phyloP scores from a whole-genome alignment of 2,329 filamentous ascomycete species.

The Ascochyta lentis region DNA sequence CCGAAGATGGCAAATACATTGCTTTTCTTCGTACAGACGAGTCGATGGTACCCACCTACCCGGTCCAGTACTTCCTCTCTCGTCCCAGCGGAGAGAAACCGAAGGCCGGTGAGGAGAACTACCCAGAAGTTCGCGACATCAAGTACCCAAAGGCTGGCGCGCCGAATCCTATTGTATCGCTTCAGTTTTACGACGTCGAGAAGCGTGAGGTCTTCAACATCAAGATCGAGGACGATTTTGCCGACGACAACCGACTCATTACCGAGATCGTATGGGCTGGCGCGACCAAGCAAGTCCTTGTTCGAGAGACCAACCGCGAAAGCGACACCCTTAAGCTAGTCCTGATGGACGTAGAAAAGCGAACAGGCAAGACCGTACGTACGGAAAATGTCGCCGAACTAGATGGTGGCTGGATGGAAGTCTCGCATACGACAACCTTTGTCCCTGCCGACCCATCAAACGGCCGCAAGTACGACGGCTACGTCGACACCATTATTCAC shows the following conservation, averaged over 20 bases:
- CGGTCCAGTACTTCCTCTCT: slow-evolving; percentile 90
- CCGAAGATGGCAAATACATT: slow-evolving; percentile 83
- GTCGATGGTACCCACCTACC: slow-evolving; percentile 87
- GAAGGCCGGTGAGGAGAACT: slow-evolving; percentile 76
- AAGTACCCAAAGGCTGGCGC: slow-evolving; percentile 97
- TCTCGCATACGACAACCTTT: slow-evolving; percentile 83
- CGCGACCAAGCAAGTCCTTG: slow-evolving; percentile 72
- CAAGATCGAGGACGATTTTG: slow-evolving; percentile 76
- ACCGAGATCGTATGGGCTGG: slow-evolving; percentile 94
- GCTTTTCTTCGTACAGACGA: slow-evolving; percentile 96
- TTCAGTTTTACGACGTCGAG: slow-evolving; percentile 86
- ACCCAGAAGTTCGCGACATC: slow-evolving; percentile 88
- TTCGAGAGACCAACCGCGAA: slow-evolving; percentile 93
- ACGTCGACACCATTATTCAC: slow-evolving; percentile 88
- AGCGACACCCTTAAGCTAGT: slow-evolving; percentile 90
- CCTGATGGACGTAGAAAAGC: slow-evolving; percentile 76
- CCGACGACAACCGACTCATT: slow-evolving; percentile 83
- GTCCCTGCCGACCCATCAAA: slow-evolving; percentile 82
- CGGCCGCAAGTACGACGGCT: slow-evolving; percentile 82
- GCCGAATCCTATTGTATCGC: slow-evolving; percentile 86
- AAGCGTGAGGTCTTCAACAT: slow-evolving; percentile 82
- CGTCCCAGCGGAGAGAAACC: slow-evolving; percentile 78
- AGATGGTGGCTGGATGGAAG: slow-evolving; percentile 98
- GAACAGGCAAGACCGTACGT: slow-evolving; percentile 79
- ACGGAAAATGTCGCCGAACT: slow-evolving; percentile 79